Conservation (phyloP, 202 grass and related monocot species). For the Setaria italica region DNA sequence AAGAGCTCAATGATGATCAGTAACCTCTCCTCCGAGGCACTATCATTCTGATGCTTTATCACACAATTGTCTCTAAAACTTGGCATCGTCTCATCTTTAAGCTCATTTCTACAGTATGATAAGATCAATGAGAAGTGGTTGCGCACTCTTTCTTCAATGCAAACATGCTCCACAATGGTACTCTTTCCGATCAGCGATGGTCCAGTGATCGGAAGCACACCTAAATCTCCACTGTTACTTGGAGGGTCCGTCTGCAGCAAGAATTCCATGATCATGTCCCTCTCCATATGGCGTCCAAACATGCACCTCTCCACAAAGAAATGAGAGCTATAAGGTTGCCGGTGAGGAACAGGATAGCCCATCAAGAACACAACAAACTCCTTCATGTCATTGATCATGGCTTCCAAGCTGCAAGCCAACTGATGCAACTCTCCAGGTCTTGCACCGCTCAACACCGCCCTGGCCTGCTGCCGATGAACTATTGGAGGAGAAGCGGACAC, state of each 20-base stretch:
- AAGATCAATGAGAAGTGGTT: not conserved
- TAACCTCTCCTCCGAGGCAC: not conserved
- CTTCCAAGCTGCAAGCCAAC: not conserved
- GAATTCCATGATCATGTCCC: not conserved
- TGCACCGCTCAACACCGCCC: too few species aligned
- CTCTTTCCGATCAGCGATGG: not conserved
- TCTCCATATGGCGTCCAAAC: not conserved
- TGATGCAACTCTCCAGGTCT: not conserved
- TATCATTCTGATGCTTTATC: slow-evolving; percentile 11
- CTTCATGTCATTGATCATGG: not conserved
- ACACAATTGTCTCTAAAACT: not conserved
- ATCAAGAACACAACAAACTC: slow-evolving; percentile 2
- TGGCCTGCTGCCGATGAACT: too few species aligned
- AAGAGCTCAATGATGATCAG: slow-evolving; percentile 28
- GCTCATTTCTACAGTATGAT: not conserved
- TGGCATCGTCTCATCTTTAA: not conserved
- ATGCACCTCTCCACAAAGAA: not conserved
- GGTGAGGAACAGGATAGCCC: not conserved
- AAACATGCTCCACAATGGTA: not conserved
- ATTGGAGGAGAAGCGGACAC: too few species aligned
- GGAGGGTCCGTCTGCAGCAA: not conserved
- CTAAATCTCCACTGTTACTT: too few species aligned
- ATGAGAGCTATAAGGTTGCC: not conserved
- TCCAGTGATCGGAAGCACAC: slow-evolving; percentile 2
- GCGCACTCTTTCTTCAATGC: not conserved